Base-by-base conservation (phyloP, 2,329 filamentous ascomycete genomes). In the Dichotomopilus funicola region DNA sequence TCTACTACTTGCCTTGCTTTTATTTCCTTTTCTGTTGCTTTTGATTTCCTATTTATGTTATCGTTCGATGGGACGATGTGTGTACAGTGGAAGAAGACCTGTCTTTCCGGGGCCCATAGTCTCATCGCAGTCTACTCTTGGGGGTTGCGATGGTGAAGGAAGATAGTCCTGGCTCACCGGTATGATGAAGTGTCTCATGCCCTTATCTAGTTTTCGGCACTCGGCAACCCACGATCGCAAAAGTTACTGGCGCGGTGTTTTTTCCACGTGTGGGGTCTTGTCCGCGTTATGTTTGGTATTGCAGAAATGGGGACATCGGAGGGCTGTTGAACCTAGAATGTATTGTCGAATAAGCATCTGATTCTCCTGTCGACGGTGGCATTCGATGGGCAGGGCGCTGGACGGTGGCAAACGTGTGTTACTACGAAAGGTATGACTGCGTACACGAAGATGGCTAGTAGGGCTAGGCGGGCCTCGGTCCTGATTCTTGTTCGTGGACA, bases 261-360 rank as follows among this genome's bases (percentile, higher is more conserved):
- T 54, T 62, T 31, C 48, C 43, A 46, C 45, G 33, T 53, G 51
- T 47, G 38, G 56, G 49, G 53, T 56, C 43, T 56, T 27, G 19
- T 27, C 19, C 19, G 53, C 55, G 52, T 54, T 59, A 46, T 50
- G n/a, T 50, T 53, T 54, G 49, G 57, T 46, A 45, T 42, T 54
- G 58, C 37, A 56, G 59, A 59, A 66, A 66, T 27, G 19, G 63
- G 61, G 64, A 63, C 63, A 64, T 67, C 60, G 63, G 66, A 67
- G 60, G 66, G 66, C 63, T 52, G 49, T 64, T 59, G 66, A 55
- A 54, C 66, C 65, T 73, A 74, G 70, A 73, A 68, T 72, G 72
- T 70, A 70, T 63, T 58, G 61, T 68, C 68, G 64, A 73, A 73
- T 73, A 59, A 71, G 72, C 68, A 75, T 70, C 63, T 69, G 66